phyloP scores from a whole-genome alignment of 1,284 basidiomycete genomes.

The Fomitiporia mediterranea region DNA sequence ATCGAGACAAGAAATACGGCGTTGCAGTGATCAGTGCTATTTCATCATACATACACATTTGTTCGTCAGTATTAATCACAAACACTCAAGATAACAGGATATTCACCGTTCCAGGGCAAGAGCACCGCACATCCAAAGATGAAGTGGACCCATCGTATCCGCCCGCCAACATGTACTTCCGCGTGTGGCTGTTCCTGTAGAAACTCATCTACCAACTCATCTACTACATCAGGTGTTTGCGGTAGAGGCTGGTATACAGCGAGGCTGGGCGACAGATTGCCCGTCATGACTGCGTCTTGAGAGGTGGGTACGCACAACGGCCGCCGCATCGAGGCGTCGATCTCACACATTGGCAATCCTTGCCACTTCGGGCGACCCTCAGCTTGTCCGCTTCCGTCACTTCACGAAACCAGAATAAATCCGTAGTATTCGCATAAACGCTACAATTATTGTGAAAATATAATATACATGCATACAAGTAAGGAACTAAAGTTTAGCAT shows the following conservation, averaged over 20 bases:
- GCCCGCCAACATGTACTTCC: neutral
- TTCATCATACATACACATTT: neutral
- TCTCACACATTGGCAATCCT: neutral
- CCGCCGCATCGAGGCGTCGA: neutral
- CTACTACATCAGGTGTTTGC: neutral
- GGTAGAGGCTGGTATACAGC: constrained; percentile 10
- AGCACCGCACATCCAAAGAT: constrained; percentile 69
- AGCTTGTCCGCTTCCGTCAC: neutral
- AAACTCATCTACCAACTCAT: constrained; percentile 2
- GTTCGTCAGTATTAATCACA: constrained; percentile 13
- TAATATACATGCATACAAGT: neutral
- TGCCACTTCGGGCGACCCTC: neutral
- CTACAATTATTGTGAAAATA: neutral
- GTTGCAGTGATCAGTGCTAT: constrained; percentile 72
- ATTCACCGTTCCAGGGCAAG: constrained; percentile 75
- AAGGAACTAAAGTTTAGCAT: constrained; percentile 39
- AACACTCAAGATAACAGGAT: constrained; percentile 5
- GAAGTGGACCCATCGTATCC: constrained; percentile 56
- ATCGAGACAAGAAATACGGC: constrained; percentile 65
- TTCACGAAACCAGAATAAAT: neutral
- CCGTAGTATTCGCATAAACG: neutral
- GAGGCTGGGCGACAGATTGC: neutral
- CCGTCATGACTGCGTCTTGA: neutral
- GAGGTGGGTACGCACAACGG: neutral
- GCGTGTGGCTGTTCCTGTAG: neutral